Percentiles rank a stretch among this genome's conserved stretches.
These are phyloP conservation scores for Claviceps capensis DNA, from an alignment of 2,329 filamentous ascomycete genomes.

Conservation along the genomic window DNA sequence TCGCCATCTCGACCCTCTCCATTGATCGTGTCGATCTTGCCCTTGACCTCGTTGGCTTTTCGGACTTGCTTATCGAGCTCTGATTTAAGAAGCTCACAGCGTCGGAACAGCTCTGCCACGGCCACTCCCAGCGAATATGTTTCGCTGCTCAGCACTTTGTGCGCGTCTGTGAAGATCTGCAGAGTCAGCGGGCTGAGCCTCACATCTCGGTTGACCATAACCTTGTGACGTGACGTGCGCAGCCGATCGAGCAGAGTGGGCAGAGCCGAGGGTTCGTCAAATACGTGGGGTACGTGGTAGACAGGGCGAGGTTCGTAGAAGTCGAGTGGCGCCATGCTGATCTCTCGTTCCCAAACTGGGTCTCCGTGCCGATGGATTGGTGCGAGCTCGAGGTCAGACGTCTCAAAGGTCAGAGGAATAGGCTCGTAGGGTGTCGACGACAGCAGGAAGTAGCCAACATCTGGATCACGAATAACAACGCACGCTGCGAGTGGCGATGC, in stretches of 20 bases:
- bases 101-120: slow-evolving; percentile 58
- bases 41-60: slow-evolving; percentile 51
- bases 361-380: slow-evolving; percentile 27
- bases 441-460: slow-evolving; percentile 49
- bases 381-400: slow-evolving; percentile 36
- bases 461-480: slow-evolving; percentile 42
- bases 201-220: slow-evolving; percentile 52
- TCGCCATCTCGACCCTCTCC: slow-evolving; percentile 34
- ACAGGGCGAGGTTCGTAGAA: slow-evolving; percentile 51
- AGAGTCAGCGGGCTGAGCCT: slow-evolving; percentile 58
- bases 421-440: slow-evolving; percentile 46
- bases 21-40: slow-evolving; percentile 50
- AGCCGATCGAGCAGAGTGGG: slow-evolving; percentile 41
- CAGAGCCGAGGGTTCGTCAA: slow-evolving; percentile 43
- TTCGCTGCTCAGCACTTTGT: slow-evolving; percentile 57
- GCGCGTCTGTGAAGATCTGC: slow-evolving; percentile 57
- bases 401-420: slow-evolving; percentile 44
- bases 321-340: slow-evolving; percentile 31
- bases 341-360: slow-evolving; percentile 27
- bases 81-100: slow-evolving; percentile 52
- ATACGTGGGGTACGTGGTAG: slow-evolving; percentile 48
- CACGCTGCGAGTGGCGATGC: slow-evolving; percentile 38
- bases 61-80: slow-evolving; percentile 56
- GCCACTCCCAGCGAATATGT: slow-evolving; percentile 55
- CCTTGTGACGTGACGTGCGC: slow-evolving; percentile 45